These are phyloP conservation scores for Ilyonectria robusta DNA, from an alignment of 2,329 filamentous ascomycete species.

Conservation along the genomic window DNA sequence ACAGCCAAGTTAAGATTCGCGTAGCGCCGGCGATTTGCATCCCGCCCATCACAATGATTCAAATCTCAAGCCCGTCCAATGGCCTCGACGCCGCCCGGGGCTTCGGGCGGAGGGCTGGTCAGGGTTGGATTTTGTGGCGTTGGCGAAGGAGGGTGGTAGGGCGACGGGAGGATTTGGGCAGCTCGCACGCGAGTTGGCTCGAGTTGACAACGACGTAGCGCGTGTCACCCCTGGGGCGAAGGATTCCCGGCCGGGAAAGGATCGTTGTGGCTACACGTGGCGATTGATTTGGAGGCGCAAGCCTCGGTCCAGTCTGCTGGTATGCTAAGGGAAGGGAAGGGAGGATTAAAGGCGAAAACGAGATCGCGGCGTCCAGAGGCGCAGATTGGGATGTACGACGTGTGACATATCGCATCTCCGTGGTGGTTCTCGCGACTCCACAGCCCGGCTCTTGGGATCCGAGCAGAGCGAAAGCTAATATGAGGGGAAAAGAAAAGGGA, in stretches of 20 bases:
- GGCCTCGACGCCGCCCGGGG: neutral
- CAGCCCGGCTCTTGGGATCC: neutral
- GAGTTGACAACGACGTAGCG: slow-evolving; percentile 12
- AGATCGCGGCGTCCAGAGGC: neutral
- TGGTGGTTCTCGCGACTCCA: neutral
- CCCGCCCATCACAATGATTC: neutral
- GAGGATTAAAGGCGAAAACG: neutral
- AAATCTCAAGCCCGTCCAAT: neutral
- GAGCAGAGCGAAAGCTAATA: neutral
- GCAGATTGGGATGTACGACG: neutral
- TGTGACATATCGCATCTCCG: neutral
- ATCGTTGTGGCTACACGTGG: slow-evolving; percentile 27
- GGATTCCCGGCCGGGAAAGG: slow-evolving; percentile 15
- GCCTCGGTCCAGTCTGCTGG: neutral
- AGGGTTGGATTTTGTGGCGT: neutral
- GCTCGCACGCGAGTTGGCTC: neutral
- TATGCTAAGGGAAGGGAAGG: neutral
- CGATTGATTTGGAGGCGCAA: neutral
- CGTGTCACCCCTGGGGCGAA: slow-evolving; percentile 17
- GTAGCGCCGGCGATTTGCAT: neutral
- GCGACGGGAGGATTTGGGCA: neutral
- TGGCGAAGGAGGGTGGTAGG: slow-evolving; percentile 1
- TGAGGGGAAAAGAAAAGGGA: neutral
- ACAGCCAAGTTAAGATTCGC: neutral
- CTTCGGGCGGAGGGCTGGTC: neutral